Conservation (phyloP, 352 stramenopile species). For the Pythium insidiosum region DNA sequence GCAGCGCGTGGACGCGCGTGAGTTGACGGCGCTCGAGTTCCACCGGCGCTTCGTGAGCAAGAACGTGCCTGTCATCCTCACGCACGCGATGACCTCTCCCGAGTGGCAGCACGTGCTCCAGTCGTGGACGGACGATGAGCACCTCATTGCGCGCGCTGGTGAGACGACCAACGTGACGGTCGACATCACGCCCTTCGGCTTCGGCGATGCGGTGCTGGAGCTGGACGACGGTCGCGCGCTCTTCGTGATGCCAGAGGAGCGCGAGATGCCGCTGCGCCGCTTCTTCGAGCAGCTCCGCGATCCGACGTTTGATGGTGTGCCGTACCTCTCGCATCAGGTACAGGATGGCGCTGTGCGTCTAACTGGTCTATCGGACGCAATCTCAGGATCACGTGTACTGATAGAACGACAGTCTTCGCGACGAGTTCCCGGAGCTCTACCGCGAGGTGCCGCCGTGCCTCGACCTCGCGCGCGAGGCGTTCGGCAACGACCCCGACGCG, state of each 20-base stretch:
- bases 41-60: constrained; percentile 70
- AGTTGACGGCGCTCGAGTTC: constrained; percentile 45
- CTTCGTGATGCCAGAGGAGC: constrained; percentile 81
- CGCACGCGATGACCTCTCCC: constrained; percentile 44
- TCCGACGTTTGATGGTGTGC: constrained; percentile 60
- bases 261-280: constrained; percentile 50
- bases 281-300: constrained; percentile 47
- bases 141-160: constrained; percentile 39
- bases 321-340: constrained; percentile 84
- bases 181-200: constrained; percentile 71
- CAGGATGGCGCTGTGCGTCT: too few species aligned
- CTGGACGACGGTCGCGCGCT: constrained; percentile 15
- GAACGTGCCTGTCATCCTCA: constrained; percentile 69
- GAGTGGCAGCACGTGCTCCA: constrained; percentile 40
- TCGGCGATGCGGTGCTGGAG: constrained; percentile 58
- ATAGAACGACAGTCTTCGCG: constrained; percentile 70
- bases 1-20: constrained; percentile 32
- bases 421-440: constrained; percentile 59
- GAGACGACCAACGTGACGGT: constrained; percentile 42
- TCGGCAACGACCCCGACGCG: constrained; percentile 74
- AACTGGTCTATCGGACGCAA: too few species aligned
- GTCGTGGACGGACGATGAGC: constrained; percentile 46
- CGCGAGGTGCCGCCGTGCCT: constrained; percentile 56
- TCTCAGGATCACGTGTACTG: not conserved
- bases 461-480: constrained; percentile 46